These are phyloP conservation scores for Tetrahymena borealis DNA, from an alignment of 73 alveolate genomes.

Conservation along the genomic window DNA sequence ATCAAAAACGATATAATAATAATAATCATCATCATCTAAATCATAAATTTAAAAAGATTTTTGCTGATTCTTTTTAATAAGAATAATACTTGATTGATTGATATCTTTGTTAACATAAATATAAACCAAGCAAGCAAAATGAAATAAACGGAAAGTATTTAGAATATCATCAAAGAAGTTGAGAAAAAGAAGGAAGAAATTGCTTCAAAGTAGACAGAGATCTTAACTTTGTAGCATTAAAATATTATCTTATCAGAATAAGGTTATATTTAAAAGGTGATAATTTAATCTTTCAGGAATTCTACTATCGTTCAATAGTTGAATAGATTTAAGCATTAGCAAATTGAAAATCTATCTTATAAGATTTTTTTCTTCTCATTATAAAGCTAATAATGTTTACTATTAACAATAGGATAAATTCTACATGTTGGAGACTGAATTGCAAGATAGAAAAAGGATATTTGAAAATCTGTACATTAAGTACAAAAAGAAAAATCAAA, in stretches of 20 bases:
- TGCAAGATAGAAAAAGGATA: neutral
- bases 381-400: too few species aligned
- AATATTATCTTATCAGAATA: neutral
- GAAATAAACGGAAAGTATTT: neutral
- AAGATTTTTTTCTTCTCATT: too few species aligned
- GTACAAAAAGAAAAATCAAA: neutral
- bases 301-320: too few species aligned
- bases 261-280: neutral
- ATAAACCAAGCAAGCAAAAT: neutral
- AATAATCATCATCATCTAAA: neutral
- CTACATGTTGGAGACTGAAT: neutral
- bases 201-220: neutral
- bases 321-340: too few species aligned
- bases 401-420: neutral
- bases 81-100: neutral
- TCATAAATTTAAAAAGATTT: neutral
- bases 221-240: neutral
- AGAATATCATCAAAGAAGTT: neutral
- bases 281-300: neutral
- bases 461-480: neutral
- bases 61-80: neutral
- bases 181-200: neutral
- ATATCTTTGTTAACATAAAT: too few species aligned
- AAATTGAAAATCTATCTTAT: too few species aligned
- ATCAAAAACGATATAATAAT: neutral